Percentiles rank a stretch among this genome's conserved stretches.
Conservation (phyloP, 768 basidiomycete genomes). For the Hortiboletus flavorubellus region DNA sequence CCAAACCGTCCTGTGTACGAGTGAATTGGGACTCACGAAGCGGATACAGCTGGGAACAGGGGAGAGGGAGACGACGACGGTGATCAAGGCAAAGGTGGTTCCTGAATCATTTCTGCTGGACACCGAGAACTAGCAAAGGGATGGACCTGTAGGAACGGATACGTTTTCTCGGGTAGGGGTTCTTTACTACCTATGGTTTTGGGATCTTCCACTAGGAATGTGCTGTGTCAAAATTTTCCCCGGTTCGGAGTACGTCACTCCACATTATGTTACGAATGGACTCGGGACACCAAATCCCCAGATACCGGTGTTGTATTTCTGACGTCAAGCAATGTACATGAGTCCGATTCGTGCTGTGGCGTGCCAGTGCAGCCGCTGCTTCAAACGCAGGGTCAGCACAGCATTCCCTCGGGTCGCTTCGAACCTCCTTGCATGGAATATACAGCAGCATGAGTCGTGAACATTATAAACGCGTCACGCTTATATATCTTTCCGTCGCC, state of each 20-base stretch:
- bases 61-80: not conserved
- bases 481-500: not conserved
- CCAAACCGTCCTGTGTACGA: not conserved
- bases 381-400: not conserved
- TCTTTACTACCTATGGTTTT: not conserved
- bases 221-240: not conserved
- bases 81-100: constrained; percentile 4
- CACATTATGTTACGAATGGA: not conserved
- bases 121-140: not conserved
- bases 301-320: not conserved
- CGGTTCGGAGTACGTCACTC: not conserved
- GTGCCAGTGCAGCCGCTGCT: not conserved
- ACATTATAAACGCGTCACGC: not conserved
- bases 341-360: not conserved
- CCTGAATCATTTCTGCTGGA: not conserved
- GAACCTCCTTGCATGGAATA: not conserved
- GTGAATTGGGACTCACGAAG: not conserved
- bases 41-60: not conserved
- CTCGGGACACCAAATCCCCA: not conserved
- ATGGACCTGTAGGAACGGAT: not conserved
- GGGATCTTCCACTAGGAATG: not conserved
- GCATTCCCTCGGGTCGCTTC: not conserved
- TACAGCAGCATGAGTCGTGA: not conserved
- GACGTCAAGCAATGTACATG: not conserved
- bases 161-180: not conserved